Conservation (phyloP, 192 early-diverging fungal species). For the Dimargaris cristalligena region DNA sequence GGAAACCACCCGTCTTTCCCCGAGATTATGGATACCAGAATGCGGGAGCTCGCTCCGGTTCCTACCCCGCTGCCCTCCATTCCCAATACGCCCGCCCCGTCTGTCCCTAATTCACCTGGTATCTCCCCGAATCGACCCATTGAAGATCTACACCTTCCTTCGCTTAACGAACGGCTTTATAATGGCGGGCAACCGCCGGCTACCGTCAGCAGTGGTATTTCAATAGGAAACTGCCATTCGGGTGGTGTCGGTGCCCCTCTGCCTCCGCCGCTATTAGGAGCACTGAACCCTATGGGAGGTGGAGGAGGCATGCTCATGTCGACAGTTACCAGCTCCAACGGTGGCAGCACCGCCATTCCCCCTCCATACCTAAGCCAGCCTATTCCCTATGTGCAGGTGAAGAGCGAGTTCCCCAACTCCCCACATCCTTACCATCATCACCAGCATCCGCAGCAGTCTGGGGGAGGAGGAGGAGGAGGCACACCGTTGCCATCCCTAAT, state of each 20-base stretch:
- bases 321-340: background rate
- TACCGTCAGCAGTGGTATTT: background rate
- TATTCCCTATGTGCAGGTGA: no score
- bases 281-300: background rate
- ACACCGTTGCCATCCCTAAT: background rate
- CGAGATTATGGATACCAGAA: background rate
- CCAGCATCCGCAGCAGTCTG: no score
- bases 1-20: no score
- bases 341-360: background rate
- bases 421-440: no score
- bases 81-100: conserved; percentile 6
- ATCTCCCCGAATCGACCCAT: conserved; percentile 9
- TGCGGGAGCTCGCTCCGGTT: background rate
- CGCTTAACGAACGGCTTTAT: background rate
- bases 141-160: conserved; percentile 1
- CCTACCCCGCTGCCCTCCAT: conserved; percentile 7
- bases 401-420: no score
- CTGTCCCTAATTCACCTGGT: conserved; percentile 9
- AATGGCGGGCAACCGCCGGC: background rate
- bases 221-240: background rate
- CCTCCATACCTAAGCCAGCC: background rate
- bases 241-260: background rate
- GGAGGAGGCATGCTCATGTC: background rate
- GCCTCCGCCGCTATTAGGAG: background rate
- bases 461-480: background rate